Evolutionary conservation across 805 yeast genomes (phyloP).

Genomic region (Pichia paraexigua): DNA sequence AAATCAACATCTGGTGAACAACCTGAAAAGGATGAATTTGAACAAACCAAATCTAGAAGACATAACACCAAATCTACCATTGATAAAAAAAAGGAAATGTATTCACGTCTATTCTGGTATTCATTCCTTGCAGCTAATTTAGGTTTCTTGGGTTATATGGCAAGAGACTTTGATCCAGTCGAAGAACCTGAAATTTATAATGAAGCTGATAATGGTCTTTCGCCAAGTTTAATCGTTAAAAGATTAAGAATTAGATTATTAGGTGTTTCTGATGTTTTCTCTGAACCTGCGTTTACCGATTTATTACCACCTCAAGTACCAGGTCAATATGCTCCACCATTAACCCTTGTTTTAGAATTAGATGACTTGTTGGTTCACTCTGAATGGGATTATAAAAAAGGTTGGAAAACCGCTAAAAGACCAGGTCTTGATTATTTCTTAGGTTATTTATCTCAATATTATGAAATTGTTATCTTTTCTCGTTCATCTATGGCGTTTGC

Average conservation of each 20-base stretch:
- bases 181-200: conserved; percentile 45
- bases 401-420: conserved; percentile 98
- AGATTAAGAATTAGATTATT: conserved; percentile 67
- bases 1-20: neutral
- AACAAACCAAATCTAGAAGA: conserved; percentile 35
- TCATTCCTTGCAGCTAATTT: conserved; percentile 44
- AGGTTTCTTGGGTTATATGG: conserved; percentile 55
- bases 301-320: conserved; percentile 88
- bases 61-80: conserved; percentile 58
- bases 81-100: conserved; percentile 74
- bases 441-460: conserved; percentile 90
- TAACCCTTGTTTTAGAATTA: conserved; percentile 79
- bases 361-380: conserved; percentile 90
- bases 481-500: conserved; percentile 79
- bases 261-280: conserved; percentile 72
- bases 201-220: conserved; percentile 58
- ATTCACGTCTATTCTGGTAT: conserved; percentile 67
- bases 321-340: conserved; percentile 85
- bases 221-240: conserved; percentile 54
- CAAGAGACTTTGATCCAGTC: conserved; percentile 78
- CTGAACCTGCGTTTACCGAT: conserved; percentile 90
- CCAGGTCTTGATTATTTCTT: conserved; percentile 97
- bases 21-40: conserved; percentile 23
- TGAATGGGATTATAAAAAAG: conserved; percentile 83
- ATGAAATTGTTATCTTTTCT: conserved; percentile 88